Percentiles rank a stretch among this genome's conserved stretches.
These are phyloP conservation scores for Leccinellum luteum DNA, from an alignment of 768 basidiomycete species.

Conservation along the genomic window DNA sequence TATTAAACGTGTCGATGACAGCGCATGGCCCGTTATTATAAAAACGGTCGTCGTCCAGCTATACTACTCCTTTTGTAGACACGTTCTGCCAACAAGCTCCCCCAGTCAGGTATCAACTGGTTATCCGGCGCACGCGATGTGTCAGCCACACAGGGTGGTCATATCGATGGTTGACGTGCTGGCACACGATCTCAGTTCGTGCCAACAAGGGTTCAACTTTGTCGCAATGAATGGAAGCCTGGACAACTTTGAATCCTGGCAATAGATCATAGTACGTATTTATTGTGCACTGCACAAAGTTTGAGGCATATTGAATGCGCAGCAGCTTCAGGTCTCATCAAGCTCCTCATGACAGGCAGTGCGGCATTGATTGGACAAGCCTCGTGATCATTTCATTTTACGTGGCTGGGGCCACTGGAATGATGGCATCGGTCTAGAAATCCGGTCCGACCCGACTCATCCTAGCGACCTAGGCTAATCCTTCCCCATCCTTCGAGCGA, in stretches of 20 bases:
- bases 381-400: background rate
- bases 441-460: background rate
- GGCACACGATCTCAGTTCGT: background rate
- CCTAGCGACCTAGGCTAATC: background rate
- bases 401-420: background rate
- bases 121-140: background rate
- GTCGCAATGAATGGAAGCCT: background rate
- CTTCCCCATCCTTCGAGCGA: background rate
- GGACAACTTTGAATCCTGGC: too few species aligned
- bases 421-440: background rate
- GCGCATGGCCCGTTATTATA: background rate
- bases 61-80: background rate
- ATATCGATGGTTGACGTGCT: background rate
- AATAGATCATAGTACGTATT: too few species aligned
- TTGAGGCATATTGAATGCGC: background rate
- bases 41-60: background rate
- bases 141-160: slow-evolving; percentile 10
- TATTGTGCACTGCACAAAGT: background rate
- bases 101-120: background rate
- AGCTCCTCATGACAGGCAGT: slow-evolving; percentile 2
- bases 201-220: slow-evolving; percentile 2
- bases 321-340: background rate
- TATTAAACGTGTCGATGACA: slow-evolving; percentile 7
- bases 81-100: background rate
- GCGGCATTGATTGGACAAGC: background rate